A percentile compares a stretch with the other conserved stretches of the same genome.
phyloP scores from a whole-genome alignment of 257 asterid genomes.

The Solanum tarijense region DNA sequence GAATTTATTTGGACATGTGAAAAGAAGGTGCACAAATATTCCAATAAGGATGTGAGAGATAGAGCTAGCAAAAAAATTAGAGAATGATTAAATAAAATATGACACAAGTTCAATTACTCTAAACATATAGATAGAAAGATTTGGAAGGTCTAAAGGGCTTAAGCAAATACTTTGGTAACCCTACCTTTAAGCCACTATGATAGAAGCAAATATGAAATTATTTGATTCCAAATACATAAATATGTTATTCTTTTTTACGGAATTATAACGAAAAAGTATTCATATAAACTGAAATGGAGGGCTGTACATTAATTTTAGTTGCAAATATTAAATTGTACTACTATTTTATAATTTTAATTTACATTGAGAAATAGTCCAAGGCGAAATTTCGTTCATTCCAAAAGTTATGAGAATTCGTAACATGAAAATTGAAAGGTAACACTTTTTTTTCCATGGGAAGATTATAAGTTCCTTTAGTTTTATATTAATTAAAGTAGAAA shows the following conservation, averaged over 20 bases:
- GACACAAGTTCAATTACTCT: not conserved
- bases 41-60: not conserved
- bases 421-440: not conserved
- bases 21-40: too few relatives aligned
- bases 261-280: too few relatives aligned
- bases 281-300: too few relatives aligned
- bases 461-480: not conserved
- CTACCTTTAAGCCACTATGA: too few relatives aligned
- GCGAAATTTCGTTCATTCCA: not conserved
- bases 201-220: too few relatives aligned
- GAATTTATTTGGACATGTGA: not conserved
- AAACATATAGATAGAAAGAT: not conserved
- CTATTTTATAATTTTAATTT: too few relatives aligned
- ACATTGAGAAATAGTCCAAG: too few relatives aligned
- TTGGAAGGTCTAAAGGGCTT: not conserved
- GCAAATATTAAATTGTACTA: too few relatives aligned
- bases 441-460: not conserved
- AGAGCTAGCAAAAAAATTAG: not conserved
- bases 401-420: not conserved
- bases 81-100: too few relatives aligned
- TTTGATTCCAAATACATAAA: not conserved
- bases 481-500: not conserved
- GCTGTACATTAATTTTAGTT: too few relatives aligned
- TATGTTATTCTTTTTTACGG: too few relatives aligned
- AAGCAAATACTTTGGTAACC: too few relatives aligned